Conservation (phyloP, 1,284 basidiomycete genomes). For the Tylopilus microsporus region DNA sequence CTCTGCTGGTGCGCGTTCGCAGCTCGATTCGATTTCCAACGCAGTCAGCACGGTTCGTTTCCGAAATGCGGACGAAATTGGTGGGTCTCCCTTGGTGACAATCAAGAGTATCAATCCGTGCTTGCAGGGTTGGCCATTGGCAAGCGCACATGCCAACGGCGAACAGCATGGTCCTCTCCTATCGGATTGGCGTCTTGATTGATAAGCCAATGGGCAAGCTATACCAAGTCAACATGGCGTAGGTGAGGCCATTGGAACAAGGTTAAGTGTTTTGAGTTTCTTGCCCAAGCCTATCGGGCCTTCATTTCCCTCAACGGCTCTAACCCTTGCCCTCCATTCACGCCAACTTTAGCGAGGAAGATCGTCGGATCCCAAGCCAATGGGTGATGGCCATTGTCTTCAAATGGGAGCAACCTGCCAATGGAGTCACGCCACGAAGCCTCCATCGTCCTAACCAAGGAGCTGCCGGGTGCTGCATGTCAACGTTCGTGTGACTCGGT, state of each 20-base stretch:
- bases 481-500: not conserved
- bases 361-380: not conserved
- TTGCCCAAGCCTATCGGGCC: not conserved
- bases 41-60: constrained; percentile 8
- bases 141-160: constrained; percentile 13
- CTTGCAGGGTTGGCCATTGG: not conserved
- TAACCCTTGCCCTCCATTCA: not conserved
- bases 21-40: constrained; percentile 4
- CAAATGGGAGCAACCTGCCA: not conserved
- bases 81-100: not conserved
- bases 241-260: not conserved
- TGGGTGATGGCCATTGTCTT: not conserved
- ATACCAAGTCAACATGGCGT: not conserved
- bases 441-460: not conserved
- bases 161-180: not conserved
- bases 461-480: not conserved
- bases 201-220: not conserved
- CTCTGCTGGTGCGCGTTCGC: not conserved
- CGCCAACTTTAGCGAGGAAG: too few species aligned
- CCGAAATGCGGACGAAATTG: not conserved
- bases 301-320: not conserved
- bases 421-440: not conserved
- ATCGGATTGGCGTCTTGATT: not conserved
- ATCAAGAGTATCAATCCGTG: not conserved
- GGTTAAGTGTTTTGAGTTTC: too few species aligned